Evolutionary conservation across 768 basidiomycete species (phyloP), one percentile per base, ranked within the genome.

Genomic region (Rhodotorula kratochvilovae): DNA sequence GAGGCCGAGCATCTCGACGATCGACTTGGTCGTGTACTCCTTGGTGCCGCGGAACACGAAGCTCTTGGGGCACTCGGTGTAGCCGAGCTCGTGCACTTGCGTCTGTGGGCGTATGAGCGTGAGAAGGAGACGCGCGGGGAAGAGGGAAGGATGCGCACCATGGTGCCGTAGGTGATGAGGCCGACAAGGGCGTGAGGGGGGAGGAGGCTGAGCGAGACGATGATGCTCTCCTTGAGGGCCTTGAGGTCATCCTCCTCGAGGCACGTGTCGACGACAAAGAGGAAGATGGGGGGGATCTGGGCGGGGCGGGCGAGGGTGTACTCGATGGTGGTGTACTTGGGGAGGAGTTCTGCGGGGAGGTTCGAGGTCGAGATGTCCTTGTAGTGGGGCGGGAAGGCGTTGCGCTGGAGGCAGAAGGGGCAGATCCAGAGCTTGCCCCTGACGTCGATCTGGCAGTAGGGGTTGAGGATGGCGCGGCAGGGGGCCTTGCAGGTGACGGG

Each of bases 361-460:
- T 98, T 98, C 75, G 90, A 94, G 81, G 89, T 90, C 58, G 93
- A 92, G 75, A 99, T 95, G 80, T 98, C 95, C 82, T 96, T 95
- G 85, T 99, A 99, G 81, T 99, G 95, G 0, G 91, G 90, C 10
- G 96, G 96, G 83, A 99, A 97, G 5, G 94, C 87, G 80, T 98
- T 99, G 70, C 96, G 89, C 46, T 90, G 89, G 63, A 99, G 85
- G 82, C 96, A 99, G 84, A 99, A 98, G 8, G 96, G 96, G 79
- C 96, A 99, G 76, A 98, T 99, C 96, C 96, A 99, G 63, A 99
- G 87, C 82, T 98, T 98, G 77, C 90, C 95, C 78, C 96, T 87
- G 73, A 97, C 92, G 82, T 98, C 96, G 78, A 99, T 94, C 84
- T 97, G 95, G 81, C 96, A 98, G 79, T 33, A 78, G 45, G 57